Conservation (phyloP, 306 rosid genomes). For the Styphnolobium japonicum region DNA sequence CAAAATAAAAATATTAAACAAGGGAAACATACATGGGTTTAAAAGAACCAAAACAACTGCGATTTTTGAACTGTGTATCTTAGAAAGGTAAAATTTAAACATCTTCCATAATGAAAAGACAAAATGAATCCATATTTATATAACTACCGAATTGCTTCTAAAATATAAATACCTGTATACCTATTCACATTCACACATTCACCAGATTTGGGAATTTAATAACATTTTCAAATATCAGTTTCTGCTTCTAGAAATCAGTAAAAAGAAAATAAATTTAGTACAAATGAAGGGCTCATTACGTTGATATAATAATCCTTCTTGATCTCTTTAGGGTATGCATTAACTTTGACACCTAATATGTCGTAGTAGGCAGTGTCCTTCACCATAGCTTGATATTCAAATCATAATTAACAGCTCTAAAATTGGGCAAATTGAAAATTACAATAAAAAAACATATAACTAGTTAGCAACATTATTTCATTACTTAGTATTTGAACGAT, state of each 20-base stretch:
- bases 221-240: not conserved
- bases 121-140: not conserved
- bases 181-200: not conserved
- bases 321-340: conserved; percentile 73
- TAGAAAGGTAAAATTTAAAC: not conserved
- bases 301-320: conserved; percentile 90
- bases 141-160: not conserved
- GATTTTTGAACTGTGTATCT: not conserved
- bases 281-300: conserved; percentile 37
- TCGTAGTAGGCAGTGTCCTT: conserved; percentile 77
- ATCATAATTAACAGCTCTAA: conserved; percentile 34
- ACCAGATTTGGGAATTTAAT: not conserved
- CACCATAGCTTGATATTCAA: conserved; percentile 57
- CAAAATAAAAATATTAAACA: not conserved
- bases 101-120: not conserved
- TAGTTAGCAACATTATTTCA: not conserved
- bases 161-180: not conserved
- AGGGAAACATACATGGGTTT: not conserved
- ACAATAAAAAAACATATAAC: not conserved
- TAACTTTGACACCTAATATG: conserved; percentile 65
- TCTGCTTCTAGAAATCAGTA: not conserved
- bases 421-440: conserved; percentile 17
- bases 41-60: not conserved
- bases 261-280: not conserved
- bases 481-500: not conserved